Evolutionary conservation across 495 filamentous ascomycete genomes (phyloP), one percentile per base, ranked within the genome.

Genomic region (Hypoxylon rickii): DNA sequence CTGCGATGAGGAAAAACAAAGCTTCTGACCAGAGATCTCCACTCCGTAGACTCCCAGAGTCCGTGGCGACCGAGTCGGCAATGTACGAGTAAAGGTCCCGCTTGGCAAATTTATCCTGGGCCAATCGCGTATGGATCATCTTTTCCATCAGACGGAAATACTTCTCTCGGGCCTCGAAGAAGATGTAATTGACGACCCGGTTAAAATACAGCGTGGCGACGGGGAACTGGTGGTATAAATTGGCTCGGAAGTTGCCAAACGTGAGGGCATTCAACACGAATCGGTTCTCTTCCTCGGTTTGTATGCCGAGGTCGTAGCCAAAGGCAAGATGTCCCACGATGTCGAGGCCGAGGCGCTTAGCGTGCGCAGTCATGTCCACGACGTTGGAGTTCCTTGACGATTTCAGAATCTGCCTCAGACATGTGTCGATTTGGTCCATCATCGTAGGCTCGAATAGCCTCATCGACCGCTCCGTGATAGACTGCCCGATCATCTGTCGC

Each of bases 41-140:
- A 18, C 34, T 60, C 51, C 67, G n/a, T n/a, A n/a, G n/a, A n/a
- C n/a, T n/a, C n/a, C n/a, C n/a, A n/a, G n/a, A n/a, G n/a, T n/a
- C n/a, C n/a, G n/a, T n/a, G n/a, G n/a, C 16, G 71, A 82, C 36
- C 73, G 7, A 7, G 7, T 79, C 75, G 12, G 74, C 76, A 46
- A 73, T 76, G 57, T 69, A 61, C 0, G 61, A 64, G 22, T 54
- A 58, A 0, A 67, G 36, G 16, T 67, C 60, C 3, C 46, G 38
- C 24, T 51, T 53, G 10, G 59, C 60, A 21, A 60, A 0, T 16
- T 15, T 42, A 11, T 42, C 50, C 36, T 46, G 1, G n/a, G 37
- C 24, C 20, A 51, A 18, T 8, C 63, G 54, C 2, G 12, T 34
- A 2, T 33, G 43, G 3, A 65, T 53, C 52, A 67, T 67, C 17